phyloP scores from a whole-genome alignment of 805 yeast species.

The Brettanomyces anomalus region DNA sequence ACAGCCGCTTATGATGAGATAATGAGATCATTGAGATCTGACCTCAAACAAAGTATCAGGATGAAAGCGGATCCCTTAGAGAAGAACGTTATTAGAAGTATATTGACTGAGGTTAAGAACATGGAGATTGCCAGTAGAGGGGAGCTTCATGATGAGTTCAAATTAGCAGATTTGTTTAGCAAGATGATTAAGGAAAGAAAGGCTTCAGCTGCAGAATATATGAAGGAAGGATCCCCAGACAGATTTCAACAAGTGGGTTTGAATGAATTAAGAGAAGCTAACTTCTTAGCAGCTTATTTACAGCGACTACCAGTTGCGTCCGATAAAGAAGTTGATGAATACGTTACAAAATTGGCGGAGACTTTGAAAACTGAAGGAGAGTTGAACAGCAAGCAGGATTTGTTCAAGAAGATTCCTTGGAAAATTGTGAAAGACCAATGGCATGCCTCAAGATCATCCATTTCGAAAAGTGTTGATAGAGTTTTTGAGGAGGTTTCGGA shows the following conservation, averaged over 20 bases:
- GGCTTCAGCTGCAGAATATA: slow-evolving; percentile 29
- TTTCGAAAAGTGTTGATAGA: slow-evolving; percentile 21
- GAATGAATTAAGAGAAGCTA: slow-evolving; percentile 31
- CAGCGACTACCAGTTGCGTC: slow-evolving; percentile 29
- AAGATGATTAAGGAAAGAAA: slow-evolving; percentile 34
- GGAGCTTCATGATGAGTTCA: slow-evolving; percentile 22
- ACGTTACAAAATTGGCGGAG: slow-evolving; percentile 22
- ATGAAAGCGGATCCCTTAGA: slow-evolving; percentile 26
- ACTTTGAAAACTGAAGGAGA: slow-evolving; percentile 18
- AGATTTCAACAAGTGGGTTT: slow-evolving; percentile 29
- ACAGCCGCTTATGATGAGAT: slow-evolving; percentile 19
- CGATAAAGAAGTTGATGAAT: slow-evolving; percentile 24
- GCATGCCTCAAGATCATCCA: slow-evolving; percentile 27
- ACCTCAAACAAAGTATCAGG: slow-evolving; percentile 26
- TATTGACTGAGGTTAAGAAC: slow-evolving; percentile 32
- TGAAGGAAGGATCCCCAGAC: slow-evolving; percentile 31
- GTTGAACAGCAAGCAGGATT: slow-evolving; percentile 16
- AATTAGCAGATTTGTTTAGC: slow-evolving; percentile 23
- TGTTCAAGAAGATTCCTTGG: slow-evolving; percentile 29
- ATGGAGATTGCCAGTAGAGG: slow-evolving; percentile 25
- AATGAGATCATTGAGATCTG: slow-evolving; percentile 21
- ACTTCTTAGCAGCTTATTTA: slow-evolving; percentile 27
- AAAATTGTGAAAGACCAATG: slow-evolving; percentile 24
- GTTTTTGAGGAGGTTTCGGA: slow-evolving; percentile 13
- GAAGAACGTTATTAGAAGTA: slow-evolving; percentile 31